Evolutionary conservation across 2,329 filamentous ascomycete genomes (phyloP).

Genomic region (Keithomyces neogunnii): DNA sequence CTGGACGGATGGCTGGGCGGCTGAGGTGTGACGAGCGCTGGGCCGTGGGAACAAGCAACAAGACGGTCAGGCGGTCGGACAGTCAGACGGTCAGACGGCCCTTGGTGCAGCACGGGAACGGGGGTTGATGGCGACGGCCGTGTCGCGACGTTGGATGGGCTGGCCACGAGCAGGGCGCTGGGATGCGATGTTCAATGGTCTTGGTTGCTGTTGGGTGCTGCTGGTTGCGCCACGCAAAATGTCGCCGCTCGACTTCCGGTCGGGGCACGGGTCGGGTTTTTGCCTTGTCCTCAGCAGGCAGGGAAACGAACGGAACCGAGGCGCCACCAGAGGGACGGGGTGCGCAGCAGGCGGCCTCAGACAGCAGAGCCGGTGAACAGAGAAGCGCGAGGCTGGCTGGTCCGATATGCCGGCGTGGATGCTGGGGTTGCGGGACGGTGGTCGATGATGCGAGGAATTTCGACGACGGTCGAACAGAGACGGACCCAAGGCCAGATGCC

Average conservation of each 20-base stretch:
- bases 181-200: constrained; percentile 3
- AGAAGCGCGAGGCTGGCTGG: background rate
- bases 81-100: background rate
- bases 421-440: background rate
- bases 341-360: background rate
- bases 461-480: constrained; percentile 2
- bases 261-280: constrained; percentile 7
- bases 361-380: constrained; percentile 2
- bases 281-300: constrained; percentile 1
- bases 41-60: no score
- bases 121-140: background rate
- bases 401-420: background rate
- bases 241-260: constrained; percentile 7
- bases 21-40: no score
- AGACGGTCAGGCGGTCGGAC: background rate
- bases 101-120: background rate
- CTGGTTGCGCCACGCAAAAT: constrained; percentile 26
- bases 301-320: background rate
- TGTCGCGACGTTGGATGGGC: constrained; percentile 2
- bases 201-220: no score
- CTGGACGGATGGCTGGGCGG: no score
- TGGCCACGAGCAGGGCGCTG: constrained; percentile 7
- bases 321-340: background rate
- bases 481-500: background rate
- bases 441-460: background rate